phyloP scores from a whole-genome alignment of 2,329 filamentous ascomycete genomes.

The Nemania abortiva region DNA sequence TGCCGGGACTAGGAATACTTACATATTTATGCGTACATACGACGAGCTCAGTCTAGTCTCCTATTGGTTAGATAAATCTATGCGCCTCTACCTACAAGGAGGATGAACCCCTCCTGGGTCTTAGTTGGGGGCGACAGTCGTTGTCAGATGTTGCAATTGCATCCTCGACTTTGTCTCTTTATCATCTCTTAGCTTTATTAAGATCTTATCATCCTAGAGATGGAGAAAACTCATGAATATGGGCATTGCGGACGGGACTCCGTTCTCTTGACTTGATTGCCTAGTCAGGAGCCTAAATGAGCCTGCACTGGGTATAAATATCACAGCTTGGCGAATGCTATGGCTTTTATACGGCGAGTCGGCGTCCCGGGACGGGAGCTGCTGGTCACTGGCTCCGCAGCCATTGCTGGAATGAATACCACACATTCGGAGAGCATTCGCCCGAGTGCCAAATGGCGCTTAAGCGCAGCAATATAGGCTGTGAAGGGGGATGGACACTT shows the following conservation, averaged over 20 bases:
- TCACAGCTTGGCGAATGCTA: constrained; percentile 5
- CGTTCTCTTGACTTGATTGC: neutral
- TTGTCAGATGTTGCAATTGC: neutral
- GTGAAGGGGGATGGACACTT: constrained; percentile 12
- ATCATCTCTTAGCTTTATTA: neutral
- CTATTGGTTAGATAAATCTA: neutral
- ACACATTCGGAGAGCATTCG: constrained; percentile 22
- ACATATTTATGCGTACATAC: too few species aligned
- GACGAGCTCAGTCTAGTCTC: neutral
- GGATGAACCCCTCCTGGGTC: neutral
- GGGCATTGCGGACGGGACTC: neutral
- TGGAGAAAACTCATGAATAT: neutral
- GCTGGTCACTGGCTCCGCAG: neutral
- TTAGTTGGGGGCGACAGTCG: neutral
- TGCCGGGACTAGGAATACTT: neutral
- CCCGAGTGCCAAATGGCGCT: constrained; percentile 12
- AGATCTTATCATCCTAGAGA: neutral
- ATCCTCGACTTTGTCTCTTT: neutral
- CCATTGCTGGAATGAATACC: constrained; percentile 2
- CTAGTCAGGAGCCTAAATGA: constrained; percentile 15
- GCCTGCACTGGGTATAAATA: neutral
- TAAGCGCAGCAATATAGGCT: constrained; percentile 11
- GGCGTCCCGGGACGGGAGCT: neutral
- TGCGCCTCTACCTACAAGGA: neutral
- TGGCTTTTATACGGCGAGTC: neutral